Base-by-base conservation (phyloP, 2,329 filamentous ascomycete species). In the Botrytis hyacinthi region DNA sequence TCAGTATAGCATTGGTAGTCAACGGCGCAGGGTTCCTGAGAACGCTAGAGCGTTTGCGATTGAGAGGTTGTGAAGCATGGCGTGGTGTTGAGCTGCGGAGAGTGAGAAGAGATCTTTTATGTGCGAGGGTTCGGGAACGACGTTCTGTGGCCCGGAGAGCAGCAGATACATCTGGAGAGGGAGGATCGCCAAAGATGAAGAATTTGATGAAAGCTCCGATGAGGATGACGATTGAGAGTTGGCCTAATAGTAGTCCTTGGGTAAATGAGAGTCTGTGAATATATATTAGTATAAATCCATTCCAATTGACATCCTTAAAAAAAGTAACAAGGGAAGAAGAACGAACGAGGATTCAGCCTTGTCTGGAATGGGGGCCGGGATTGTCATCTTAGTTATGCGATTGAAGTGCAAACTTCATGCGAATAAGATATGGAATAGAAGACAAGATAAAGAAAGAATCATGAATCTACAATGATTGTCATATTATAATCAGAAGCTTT, bases 201-300 rank as follows among this genome's bases (percentile, higher is more conserved):
- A 98, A 99, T 82, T 97, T 97, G 83, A 99, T 98, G 84, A 99
- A 98, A 78, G 92, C 93, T 76, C 94, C 95, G 75, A 99, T 90
- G 57, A 99, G 87, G 37, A 98, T 85, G 22, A 97, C 93, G 63
- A 99, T 93, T 2, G 94, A 97, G 70, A 99, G 87, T 83, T 99
- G 96, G 68, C 96, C 96, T 46, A 98, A 87, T 67, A 99, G 90
- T 78, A 99, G 92, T 42, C 96, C 96, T 82, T 97, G 94, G 0
- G 94, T 97, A 82, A 98, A 98, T 51, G 94, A 96, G 78, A 96
- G 86, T 59, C 93, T 95, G 80, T 10, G 7, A n/a, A 32, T 44
- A 8, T 32, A 26, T 16, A 70, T 57, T 59, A 57, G 74, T 48
- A 26, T 70, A 35, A 35, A 35, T 18, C 60, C 67, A 32, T 35